Evolutionary conservation across 495 filamentous ascomycete species (phyloP).

Genomic region (Penicillium daleae): DNA sequence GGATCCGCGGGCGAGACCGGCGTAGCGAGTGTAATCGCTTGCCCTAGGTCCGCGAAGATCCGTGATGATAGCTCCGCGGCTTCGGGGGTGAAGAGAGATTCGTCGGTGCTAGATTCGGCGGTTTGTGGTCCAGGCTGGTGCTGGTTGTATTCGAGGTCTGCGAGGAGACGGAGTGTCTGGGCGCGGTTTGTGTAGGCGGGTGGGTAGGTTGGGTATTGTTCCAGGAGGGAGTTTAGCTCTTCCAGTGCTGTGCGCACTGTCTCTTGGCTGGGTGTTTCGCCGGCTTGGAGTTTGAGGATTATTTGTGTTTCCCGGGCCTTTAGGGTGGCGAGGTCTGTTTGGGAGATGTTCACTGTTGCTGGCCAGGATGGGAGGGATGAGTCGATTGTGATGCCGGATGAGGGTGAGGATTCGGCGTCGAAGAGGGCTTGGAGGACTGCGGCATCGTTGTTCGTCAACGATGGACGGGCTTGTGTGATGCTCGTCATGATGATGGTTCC

Average conservation of each 20-base stretch:
- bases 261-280: slow-evolving; percentile 18
- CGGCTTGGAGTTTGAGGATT: slow-evolving; percentile 34
- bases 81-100: slow-evolving; percentile 25
- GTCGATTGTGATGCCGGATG: slow-evolving; percentile 56
- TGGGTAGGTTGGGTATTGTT: slow-evolving; percentile 66
- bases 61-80: slow-evolving; percentile 32
- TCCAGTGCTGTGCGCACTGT: slow-evolving; percentile 37
- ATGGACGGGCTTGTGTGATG: slow-evolving; percentile 50
- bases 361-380: slow-evolving; percentile 63
- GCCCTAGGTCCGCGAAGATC: slow-evolving; percentile 63
- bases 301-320: slow-evolving; percentile 36
- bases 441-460: slow-evolving; percentile 69
- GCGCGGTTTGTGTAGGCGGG: slow-evolving; percentile 78
- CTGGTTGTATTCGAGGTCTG: slow-evolving; percentile 26
- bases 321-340: slow-evolving; percentile 25
- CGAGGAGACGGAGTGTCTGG: slow-evolving; percentile 63
- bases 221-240: slow-evolving; percentile 58
- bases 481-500: slow-evolving; percentile 28
- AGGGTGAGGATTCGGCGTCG: slow-evolving; percentile 73
- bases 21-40: slow-evolving; percentile 69
- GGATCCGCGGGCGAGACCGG: slow-evolving; percentile 52
- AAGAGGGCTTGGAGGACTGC: slow-evolving; percentile 77
- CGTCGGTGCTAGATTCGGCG: slow-evolving; percentile 10
- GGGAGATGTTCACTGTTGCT: slow-evolving; percentile 30
- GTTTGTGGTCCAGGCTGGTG: slow-evolving; percentile 2